Percentiles rank a stretch among this genome's conserved stretches.
Evolutionary conservation across 768 basidiomycete species (phyloP).

Genomic region (Chalciporus chontae): DNA sequence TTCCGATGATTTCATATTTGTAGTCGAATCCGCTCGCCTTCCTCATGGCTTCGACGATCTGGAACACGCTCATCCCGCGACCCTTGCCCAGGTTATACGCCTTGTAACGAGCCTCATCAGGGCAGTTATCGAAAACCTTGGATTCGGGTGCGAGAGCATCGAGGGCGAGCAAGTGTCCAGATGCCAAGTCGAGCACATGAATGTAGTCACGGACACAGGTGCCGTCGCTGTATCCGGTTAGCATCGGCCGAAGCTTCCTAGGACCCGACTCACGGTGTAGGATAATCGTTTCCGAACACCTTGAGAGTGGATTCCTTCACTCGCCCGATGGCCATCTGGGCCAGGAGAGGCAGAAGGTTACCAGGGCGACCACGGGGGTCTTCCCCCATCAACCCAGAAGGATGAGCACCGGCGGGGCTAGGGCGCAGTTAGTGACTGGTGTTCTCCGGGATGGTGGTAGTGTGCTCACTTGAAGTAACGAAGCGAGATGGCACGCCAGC

Average conservation of each 20-base stretch:
- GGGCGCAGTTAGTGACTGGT: slow-evolving; percentile 2
- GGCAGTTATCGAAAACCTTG: slow-evolving; percentile 50
- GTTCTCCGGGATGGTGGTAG: background rate
- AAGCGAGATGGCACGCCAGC: slow-evolving; percentile 81
- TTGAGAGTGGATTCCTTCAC: slow-evolving; percentile 65
- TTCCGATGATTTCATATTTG: slow-evolving; percentile 84
- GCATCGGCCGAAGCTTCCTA: background rate
- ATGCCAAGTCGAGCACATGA: slow-evolving; percentile 91
- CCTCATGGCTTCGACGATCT: slow-evolving; percentile 94
- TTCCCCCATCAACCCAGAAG: slow-evolving; percentile 92
- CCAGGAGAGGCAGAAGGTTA: slow-evolving; percentile 89
- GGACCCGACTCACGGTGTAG: slow-evolving; percentile 64
- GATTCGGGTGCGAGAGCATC: slow-evolving; percentile 71
- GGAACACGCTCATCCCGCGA: slow-evolving; percentile 84
- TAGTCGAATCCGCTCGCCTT: slow-evolving; percentile 86
- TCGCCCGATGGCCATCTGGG: slow-evolving; percentile 92
- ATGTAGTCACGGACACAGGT: slow-evolving; percentile 98
- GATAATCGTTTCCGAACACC: slow-evolving; percentile 97
- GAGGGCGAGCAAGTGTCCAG: slow-evolving; percentile 88
- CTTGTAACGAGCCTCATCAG: slow-evolving; percentile 65
- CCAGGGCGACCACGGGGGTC: slow-evolving; percentile 95
- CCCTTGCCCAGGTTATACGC: slow-evolving; percentile 98
- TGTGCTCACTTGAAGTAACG: slow-evolving; percentile 90
- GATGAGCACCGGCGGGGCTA: slow-evolving; percentile 97
- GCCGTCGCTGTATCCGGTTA: slow-evolving; percentile 61